Evolutionary conservation across 2,329 filamentous ascomycete species (phyloP).

Genomic region (Tolypocladium tundrense): DNA sequence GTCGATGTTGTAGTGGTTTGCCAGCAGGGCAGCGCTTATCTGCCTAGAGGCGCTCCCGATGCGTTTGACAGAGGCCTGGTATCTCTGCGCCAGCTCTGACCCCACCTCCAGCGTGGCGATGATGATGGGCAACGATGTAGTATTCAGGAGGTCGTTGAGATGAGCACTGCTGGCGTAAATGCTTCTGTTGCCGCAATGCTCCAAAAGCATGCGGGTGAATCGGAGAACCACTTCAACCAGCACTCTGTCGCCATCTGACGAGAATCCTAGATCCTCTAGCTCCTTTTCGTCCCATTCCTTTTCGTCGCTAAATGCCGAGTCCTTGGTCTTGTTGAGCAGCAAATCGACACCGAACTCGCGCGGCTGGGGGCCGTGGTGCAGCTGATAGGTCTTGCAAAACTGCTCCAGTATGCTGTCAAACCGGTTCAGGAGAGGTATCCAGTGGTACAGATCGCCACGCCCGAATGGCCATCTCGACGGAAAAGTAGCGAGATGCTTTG

Average conservation of each 20-base stretch:
- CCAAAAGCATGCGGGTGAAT: conserved; percentile 80
- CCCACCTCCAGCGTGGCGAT: conserved; percentile 69
- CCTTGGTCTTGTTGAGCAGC: conserved; percentile 47
- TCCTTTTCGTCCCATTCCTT: conserved; percentile 31
- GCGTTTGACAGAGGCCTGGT: conserved; percentile 79
- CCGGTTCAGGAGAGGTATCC: conserved; percentile 88
- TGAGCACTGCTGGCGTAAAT: conserved; percentile 91
- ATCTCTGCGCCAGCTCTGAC: conserved; percentile 81
- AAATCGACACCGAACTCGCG: conserved; percentile 61
- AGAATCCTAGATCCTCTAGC: conserved; percentile 52
- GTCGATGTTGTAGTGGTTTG: conserved; percentile 75
- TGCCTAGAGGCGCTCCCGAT: conserved; percentile 53
- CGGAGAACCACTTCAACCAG: conserved; percentile 70
- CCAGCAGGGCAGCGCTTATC: conserved; percentile 62
- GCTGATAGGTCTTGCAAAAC: conserved; percentile 70
- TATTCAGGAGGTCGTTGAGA: conserved; percentile 81
- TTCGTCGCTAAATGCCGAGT: conserved; percentile 40
- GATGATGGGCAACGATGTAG: conserved; percentile 70
- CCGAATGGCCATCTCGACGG: conserved; percentile 91
- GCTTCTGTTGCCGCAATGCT: conserved; percentile 94
- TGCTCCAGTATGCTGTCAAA: conserved; percentile 83
- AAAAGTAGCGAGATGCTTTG: conserved; percentile 66
- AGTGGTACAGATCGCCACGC: conserved; percentile 92
- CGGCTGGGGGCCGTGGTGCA: conserved; percentile 71
- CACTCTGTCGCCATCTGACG: conserved; percentile 66